Evolutionary conservation across 192 early-diverging fungal species (phyloP).

Genomic region (Entomortierella chlamydospora): DNA sequence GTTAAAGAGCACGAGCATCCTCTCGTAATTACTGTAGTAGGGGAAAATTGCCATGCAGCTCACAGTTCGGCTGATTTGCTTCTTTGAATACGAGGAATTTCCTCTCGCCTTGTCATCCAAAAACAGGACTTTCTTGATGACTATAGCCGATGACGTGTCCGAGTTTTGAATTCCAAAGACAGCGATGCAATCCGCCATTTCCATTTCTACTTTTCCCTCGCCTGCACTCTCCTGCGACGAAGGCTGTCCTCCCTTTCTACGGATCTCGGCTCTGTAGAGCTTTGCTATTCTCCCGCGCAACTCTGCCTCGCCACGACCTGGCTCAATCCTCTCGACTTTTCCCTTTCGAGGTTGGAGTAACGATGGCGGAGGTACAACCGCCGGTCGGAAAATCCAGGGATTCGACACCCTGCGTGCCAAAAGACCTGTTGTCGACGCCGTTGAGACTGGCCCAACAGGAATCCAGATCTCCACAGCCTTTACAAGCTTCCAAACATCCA

Average conservation of each 20-base stretch:
- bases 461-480: slow-evolving; percentile 33
- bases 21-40: slow-evolving; percentile 20
- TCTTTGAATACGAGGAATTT: neutral
- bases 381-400: neutral
- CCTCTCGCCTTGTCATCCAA: neutral
- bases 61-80: slow-evolving; percentile 28
- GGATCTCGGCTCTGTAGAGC: slow-evolving; percentile 15
- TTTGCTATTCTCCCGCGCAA: slow-evolving; percentile 27
- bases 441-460: neutral
- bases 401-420: neutral
- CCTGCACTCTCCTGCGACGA: no score
- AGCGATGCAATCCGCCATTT: slow-evolving; percentile 28
- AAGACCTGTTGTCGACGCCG: neutral
- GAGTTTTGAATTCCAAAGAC: slow-evolving; percentile 37
- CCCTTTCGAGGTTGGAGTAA: neutral
- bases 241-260: neutral
- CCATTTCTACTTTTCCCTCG: neutral
- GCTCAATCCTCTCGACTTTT: slow-evolving; percentile 13
- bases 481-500: slow-evolving; percentile 30
- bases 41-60: slow-evolving; percentile 47
- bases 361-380: neutral
- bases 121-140: slow-evolving; percentile 36
- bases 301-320: neutral
- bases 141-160: slow-evolving; percentile 17
- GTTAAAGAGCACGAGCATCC: slow-evolving; percentile 34